A percentile compares a stretch with the other conserved stretches of the same genome.
These are phyloP conservation scores for Aspergillus ostianus DNA, from an alignment of 495 filamentous ascomycete species.

Conservation along the genomic window DNA sequence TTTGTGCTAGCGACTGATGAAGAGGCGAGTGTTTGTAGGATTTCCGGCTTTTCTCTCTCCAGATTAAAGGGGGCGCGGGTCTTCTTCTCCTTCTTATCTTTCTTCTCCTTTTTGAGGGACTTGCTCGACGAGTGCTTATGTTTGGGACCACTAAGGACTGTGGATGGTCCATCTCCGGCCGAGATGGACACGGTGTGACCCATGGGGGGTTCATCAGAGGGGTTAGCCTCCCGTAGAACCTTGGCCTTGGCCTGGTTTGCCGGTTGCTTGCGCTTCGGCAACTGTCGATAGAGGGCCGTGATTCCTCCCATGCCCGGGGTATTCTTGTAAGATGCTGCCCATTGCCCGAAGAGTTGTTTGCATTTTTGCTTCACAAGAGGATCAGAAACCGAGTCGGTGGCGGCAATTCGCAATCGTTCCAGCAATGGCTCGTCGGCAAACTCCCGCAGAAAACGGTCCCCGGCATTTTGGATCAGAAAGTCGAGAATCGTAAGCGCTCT, in stretches of 20 bases:
- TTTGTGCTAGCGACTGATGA: slow-evolving; percentile 88
- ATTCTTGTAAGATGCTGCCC: slow-evolving; percentile 80
- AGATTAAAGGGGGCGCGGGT: slow-evolving; percentile 62
- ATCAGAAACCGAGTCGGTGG: slow-evolving; percentile 82
- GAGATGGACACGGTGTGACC: slow-evolving; percentile 46
- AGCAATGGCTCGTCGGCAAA: slow-evolving; percentile 94
- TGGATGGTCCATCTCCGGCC: slow-evolving; percentile 40
- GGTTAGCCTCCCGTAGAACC: slow-evolving; percentile 73
- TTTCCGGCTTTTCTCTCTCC: slow-evolving; percentile 80
- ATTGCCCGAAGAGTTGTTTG: slow-evolving; percentile 79
- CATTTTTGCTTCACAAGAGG: slow-evolving; percentile 82
- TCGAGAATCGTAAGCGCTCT: slow-evolving; percentile 89
- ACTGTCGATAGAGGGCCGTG: slow-evolving; percentile 74
- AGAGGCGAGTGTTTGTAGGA: slow-evolving; percentile 79
- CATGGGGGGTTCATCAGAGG: slow-evolving; percentile 58
- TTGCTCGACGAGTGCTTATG: slow-evolving; percentile 34
- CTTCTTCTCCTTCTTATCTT: slow-evolving; percentile 42
- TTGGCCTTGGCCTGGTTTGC: slow-evolving; percentile 71
- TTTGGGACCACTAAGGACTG: slow-evolving; percentile 34
- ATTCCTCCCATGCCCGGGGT: slow-evolving; percentile 79
- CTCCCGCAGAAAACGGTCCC: slow-evolving; percentile 76
- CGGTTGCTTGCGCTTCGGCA: slow-evolving; percentile 65
- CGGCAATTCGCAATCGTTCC: slow-evolving; percentile 85
- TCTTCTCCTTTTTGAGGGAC: slow-evolving; percentile 38
- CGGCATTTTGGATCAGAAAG: slow-evolving; percentile 91